A percentile compares a stretch with the other conserved stretches of the same genome.
These are phyloP conservation scores for Rosa persica DNA, from an alignment of 306 rosid genomes.

Conservation along the genomic window DNA sequence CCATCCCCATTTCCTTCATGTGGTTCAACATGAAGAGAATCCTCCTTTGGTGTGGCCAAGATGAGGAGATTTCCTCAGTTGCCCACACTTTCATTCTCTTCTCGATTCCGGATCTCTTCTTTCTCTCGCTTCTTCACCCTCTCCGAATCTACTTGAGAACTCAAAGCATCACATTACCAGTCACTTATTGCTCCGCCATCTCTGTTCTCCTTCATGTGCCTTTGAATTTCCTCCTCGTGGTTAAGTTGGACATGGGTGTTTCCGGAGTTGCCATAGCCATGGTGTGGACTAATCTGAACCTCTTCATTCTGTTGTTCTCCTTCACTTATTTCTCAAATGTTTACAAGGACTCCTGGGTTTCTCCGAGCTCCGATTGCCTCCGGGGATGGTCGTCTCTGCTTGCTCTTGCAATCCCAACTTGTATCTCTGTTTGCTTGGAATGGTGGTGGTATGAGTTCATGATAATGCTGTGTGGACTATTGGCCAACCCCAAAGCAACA, in stretches of 20 bases:
- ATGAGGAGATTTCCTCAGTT: conserved; percentile 58
- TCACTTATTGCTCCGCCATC: conserved; percentile 75
- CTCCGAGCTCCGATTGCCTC: conserved; percentile 67
- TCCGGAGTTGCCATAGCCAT: conserved; percentile 86
- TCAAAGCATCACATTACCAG: conserved; percentile 70
- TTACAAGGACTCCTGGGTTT: conserved; percentile 82
- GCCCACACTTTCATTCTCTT: conserved; percentile 80
- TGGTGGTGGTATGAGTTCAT: conserved; percentile 99
- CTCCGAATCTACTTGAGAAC: conserved; percentile 77
- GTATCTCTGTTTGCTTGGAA: conserved; percentile 87
- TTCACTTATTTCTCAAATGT: conserved; percentile 73
- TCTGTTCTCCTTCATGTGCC: conserved; percentile 85
- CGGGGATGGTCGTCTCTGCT: conserved; percentile 75
- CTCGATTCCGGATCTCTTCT: conserved; percentile 81
- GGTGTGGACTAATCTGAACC: conserved; percentile 73
- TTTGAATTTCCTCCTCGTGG: conserved; percentile 64
- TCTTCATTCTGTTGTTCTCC: conserved; percentile 53
- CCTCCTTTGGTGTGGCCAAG: conserved; percentile 85
- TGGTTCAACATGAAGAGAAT: conserved; percentile 82
- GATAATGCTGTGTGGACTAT: conserved; percentile 81
- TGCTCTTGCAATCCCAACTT: conserved; percentile 73
- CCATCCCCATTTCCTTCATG: conserved; percentile 74
- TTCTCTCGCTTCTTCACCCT: conserved; percentile 91
- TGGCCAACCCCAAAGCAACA: conserved; percentile 74
- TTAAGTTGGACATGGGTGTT: conserved; percentile 67